Conservation (phyloP, 192 early-diverging fungal species). For the Podila clonocystis region DNA sequence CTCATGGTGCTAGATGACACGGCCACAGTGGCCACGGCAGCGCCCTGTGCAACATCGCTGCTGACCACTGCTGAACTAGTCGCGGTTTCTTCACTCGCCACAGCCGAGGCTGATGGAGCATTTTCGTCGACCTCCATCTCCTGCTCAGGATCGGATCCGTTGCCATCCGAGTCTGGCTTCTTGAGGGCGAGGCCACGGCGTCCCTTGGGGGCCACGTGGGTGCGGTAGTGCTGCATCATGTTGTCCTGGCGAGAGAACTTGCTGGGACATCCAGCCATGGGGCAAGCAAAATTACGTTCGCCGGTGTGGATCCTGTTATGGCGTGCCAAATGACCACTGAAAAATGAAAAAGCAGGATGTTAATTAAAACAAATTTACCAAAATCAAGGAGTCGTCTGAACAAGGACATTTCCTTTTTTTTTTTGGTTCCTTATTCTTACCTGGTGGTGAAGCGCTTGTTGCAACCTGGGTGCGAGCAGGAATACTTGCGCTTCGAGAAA, state of each 20-base stretch:
- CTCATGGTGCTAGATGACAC: background rate
- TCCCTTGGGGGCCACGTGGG: constrained; percentile 77
- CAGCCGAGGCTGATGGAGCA: background rate
- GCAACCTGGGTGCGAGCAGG: constrained; percentile 71
- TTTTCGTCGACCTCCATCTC: constrained; percentile 10
- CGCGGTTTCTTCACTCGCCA: background rate
- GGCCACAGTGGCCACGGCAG: background rate
- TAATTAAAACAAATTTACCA: background rate
- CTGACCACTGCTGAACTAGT: background rate
- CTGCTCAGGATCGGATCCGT: background rate
- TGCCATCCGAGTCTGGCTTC: constrained; percentile 19
- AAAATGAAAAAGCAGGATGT: background rate
- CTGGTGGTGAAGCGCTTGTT: constrained; percentile 84
- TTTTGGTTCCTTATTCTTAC: constrained; percentile 20
- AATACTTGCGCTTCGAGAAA: constrained; percentile 74
- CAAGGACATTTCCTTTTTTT: background rate
- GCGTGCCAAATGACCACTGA: constrained; percentile 84
- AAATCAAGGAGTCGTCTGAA: too few relatives aligned
- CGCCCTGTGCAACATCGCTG: background rate
- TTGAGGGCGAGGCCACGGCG: constrained; percentile 50
- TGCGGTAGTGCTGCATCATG: constrained; percentile 90
- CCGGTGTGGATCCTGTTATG: constrained; percentile 87
- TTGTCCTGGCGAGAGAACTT: constrained; percentile 87
- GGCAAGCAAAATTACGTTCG: constrained; percentile 81
- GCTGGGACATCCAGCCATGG: constrained; percentile 74